Evolutionary conservation across 108 stramenopile species (phyloP), one percentile per base, ranked within the genome.

Genomic region (Skeletonema tropicum): DNA sequence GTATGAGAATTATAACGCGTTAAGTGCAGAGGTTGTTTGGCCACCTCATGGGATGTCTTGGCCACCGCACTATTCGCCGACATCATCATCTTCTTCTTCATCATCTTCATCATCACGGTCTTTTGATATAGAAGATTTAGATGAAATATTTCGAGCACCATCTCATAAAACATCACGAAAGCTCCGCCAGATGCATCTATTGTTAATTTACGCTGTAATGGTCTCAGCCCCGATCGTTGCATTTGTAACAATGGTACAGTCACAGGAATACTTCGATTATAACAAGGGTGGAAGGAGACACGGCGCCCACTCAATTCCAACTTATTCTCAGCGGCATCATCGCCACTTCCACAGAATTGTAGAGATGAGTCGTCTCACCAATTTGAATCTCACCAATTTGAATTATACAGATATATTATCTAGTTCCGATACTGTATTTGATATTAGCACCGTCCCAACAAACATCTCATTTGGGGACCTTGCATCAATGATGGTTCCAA

Each of bases 401-500:
- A 55, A 55, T 10, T 17, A 23, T 1, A 55, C 52, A 23, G 48
- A 21, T 29, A 3, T 35, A 35, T 1, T 3, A 0, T 29, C 2
- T 2, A 55, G 21, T 23, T 21, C 52, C 52, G 23, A 38, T 62
- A 33, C 17, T 6, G 61, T 14, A 19, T 62, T 62, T 62, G 61
- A 62, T 33, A 38, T 36, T 62, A 38, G 10, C 61, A 62, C 61
- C 61, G 21, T 71, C 0, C 30, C 64, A 14, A 23, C 35, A 19
- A 61, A 64, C 23, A 71, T 75, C 17, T 42, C 68, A 23, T 82
- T 82, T 57, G 52, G 74, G 45, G 69, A 74, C 31, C 74, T 82
- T 10, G 80, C 80, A n/a, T 10, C 57, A 23, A n/a, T 70, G 3
- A 71, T 82, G 74, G 30, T 82, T 1, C 80, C 80, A 25, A 48